These are phyloP conservation scores for Penicillium steckii DNA, from an alignment of 495 filamentous ascomycete species.

Conservation along the genomic window DNA sequence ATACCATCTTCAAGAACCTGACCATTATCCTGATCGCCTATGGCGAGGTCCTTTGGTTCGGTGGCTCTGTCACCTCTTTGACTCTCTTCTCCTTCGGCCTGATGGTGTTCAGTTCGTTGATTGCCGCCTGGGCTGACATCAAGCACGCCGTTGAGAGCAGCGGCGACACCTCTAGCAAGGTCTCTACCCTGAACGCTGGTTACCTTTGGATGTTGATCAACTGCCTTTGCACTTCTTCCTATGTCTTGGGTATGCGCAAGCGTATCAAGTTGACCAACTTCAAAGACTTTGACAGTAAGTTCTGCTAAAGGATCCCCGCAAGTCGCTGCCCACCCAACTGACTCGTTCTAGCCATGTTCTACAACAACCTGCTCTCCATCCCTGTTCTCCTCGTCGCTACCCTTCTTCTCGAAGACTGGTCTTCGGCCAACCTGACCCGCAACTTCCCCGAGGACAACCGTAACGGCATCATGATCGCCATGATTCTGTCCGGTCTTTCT, in stretches of 20 bases:
- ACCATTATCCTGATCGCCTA: slow-evolving; percentile 99
- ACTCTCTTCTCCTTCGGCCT: slow-evolving; percentile 94
- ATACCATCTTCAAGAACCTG: slow-evolving; percentile 99
- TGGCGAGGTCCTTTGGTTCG: slow-evolving; percentile 98
- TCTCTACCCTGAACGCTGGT: slow-evolving; percentile 90
- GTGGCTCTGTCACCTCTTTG: slow-evolving; percentile 84
- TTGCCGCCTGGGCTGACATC: slow-evolving; percentile 98
- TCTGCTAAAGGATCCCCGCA: neutral
- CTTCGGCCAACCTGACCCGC: slow-evolving; percentile 70
- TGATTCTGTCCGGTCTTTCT: slow-evolving; percentile 91
- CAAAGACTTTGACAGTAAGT: slow-evolving; percentile 98
- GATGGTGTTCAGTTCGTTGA: slow-evolving; percentile 93
- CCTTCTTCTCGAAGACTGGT: slow-evolving; percentile 89
- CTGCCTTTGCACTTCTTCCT: slow-evolving; percentile 91
- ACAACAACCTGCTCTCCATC: slow-evolving; percentile 98
- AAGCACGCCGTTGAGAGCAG: slow-evolving; percentile 70
- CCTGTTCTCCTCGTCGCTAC: slow-evolving; percentile 85
- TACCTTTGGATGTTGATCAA: slow-evolving; percentile 99
- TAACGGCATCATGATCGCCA: slow-evolving; percentile 75
- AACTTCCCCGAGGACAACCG: slow-evolving; percentile 84
- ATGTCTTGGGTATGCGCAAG: slow-evolving; percentile 93
- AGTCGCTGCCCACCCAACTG: neutral
- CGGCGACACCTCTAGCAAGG: slow-evolving; percentile 64
- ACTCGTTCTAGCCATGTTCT: slow-evolving; percentile 82
- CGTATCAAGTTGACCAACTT: slow-evolving; percentile 99